Percentiles rank a stretch among this genome's conserved stretches.
Evolutionary conservation across 345 rosid species (phyloP).

Genomic region (Eucalyptus shirleyi): DNA sequence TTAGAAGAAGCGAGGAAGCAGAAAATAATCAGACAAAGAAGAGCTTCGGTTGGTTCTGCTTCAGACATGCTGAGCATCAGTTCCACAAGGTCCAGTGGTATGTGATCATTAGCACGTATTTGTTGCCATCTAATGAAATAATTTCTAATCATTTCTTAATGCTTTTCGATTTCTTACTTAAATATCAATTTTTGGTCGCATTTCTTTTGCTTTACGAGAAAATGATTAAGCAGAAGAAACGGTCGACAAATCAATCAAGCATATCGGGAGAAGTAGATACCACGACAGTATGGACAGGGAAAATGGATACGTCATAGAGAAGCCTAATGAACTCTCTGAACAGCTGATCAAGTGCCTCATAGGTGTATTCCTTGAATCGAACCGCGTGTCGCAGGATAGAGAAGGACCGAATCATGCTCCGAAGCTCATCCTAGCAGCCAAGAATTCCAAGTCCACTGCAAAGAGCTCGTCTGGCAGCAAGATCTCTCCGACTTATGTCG

Average conservation of each 20-base stretch:
- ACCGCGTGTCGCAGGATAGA: constrained; percentile 21
- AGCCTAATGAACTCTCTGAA: constrained; percentile 69
- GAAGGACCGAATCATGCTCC: constrained; percentile 28
- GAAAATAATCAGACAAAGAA: constrained; percentile 24
- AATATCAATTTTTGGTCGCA: not conserved
- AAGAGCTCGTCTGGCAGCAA: constrained; percentile 19
- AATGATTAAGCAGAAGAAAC: constrained; percentile 7
- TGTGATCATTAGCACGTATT: not conserved
- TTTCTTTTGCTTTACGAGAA: not conserved
- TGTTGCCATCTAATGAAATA: not conserved
- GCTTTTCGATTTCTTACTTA: not conserved
- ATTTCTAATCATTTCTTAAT: not conserved
- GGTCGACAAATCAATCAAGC: constrained; percentile 25
- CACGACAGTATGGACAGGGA: constrained; percentile 14
- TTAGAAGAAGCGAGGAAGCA: constrained; percentile 25
- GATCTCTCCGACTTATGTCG: constrained; percentile 3
- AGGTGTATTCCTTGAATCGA: constrained; percentile 56
- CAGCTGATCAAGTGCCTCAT: constrained; percentile 61
- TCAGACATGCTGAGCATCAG: constrained; percentile 27
- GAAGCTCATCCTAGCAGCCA: constrained; percentile 43
- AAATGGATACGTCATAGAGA: constrained; percentile 8
- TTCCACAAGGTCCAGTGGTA: constrained; percentile 40
- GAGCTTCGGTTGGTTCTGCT: constrained; percentile 58
- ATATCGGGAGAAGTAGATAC: constrained; percentile 23
- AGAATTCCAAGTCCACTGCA: constrained; percentile 13